These are phyloP conservation scores for Solidago caesia DNA, from an alignment of 129 eudicot genomes.

Conservation along the genomic window DNA sequence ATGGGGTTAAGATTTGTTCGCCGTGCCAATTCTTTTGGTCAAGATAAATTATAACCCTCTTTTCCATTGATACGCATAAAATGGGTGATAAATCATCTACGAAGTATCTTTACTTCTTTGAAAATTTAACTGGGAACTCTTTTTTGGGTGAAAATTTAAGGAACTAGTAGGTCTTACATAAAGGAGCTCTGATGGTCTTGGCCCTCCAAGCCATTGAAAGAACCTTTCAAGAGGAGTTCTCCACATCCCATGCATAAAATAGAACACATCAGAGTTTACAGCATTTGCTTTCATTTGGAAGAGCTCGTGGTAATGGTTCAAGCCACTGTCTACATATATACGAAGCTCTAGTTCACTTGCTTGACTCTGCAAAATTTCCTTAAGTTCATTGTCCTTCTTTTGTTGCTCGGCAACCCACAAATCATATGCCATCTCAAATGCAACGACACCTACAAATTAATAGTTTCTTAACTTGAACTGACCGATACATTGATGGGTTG, in stretches of 20 bases:
- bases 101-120: background rate
- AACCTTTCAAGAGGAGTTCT: conserved; percentile 82
- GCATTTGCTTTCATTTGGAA: conserved; percentile 82
- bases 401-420: conserved; percentile 77
- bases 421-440: conserved; percentile 78
- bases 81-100: background rate
- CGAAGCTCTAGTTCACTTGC: conserved; percentile 61
- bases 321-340: conserved; percentile 53
- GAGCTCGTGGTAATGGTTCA: conserved; percentile 67
- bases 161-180: conserved; percentile 37
- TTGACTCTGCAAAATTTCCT: conserved; percentile 59
- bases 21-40: no score
- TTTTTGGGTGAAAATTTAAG: background rate
- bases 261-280: conserved; percentile 76
- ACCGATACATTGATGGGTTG: background rate
- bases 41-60: no score
- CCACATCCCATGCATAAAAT: conserved; percentile 79
- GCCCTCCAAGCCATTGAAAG: conserved; percentile 97
- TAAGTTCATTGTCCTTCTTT: conserved; percentile 59
- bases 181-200: conserved; percentile 82
- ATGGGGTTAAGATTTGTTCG: no score
- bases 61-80: no score
- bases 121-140: background rate
- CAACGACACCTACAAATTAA: conserved; percentile 46
- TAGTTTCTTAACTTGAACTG: background rate